Conservation (phyloP, 257 asterid genomes). For the Cruciata laevipes region DNA sequence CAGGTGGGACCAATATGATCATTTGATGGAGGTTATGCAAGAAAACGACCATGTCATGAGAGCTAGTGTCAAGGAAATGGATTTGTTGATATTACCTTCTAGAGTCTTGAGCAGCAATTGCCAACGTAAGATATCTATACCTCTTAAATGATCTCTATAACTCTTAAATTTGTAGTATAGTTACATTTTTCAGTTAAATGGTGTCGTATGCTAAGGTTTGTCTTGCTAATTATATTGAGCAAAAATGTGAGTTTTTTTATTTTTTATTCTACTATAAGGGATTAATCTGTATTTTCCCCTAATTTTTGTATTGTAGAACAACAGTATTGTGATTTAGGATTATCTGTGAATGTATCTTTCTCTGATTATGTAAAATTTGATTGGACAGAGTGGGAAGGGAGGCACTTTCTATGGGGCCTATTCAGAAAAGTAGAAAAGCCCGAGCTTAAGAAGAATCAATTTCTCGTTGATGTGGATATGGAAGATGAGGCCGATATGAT, state of each 20-base stretch:
- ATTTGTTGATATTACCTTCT: constrained; percentile 61
- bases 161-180: not conserved
- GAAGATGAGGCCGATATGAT: constrained; percentile 11
- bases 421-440: constrained; percentile 23
- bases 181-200: not conserved
- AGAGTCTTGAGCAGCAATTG: constrained; percentile 35
- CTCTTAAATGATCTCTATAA: constrained; percentile 20
- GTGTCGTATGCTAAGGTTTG: not conserved
- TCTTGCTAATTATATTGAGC: too few species aligned
- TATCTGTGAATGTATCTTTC: not conserved
- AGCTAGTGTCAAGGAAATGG: constrained; percentile 38
- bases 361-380: not conserved
- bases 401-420: constrained; percentile 61
- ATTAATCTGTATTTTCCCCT: too few species aligned
- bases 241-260: not conserved
- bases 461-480: too few species aligned
- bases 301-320: too few species aligned
- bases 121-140: too few species aligned
- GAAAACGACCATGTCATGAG: constrained; percentile 38
- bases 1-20: constrained; percentile 38
- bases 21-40: constrained; percentile 36
- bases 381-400: constrained; percentile 45
- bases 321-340: too few species aligned
- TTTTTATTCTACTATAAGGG: not conserved
- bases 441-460: too few species aligned